Evolutionary conservation across 2,329 filamentous ascomycete species (phyloP).

Genomic region (Botryotinia globosa): DNA sequence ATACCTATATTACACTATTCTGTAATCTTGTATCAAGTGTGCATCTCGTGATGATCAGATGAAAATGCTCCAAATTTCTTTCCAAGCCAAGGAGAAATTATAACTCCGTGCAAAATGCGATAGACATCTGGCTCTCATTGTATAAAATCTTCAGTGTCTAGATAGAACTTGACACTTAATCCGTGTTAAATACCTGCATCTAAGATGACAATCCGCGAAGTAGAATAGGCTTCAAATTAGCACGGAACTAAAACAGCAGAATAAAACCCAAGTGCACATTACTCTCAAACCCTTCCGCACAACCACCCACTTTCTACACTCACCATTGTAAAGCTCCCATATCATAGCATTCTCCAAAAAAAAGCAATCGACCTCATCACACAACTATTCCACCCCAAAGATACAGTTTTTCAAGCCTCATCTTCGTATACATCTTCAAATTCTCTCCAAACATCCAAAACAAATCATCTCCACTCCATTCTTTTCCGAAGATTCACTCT

Average conservation of each 20-base stretch:
- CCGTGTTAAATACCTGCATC: background rate
- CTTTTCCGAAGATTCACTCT: background rate
- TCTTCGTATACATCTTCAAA: too few relatives aligned
- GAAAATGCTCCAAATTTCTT: background rate
- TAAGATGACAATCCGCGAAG: background rate
- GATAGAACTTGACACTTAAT: background rate
- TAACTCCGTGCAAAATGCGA: background rate
- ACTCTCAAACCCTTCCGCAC: background rate
- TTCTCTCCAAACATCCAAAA: too few relatives aligned
- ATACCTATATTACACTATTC: background rate
- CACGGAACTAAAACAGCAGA: background rate
- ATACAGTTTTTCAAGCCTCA: too few relatives aligned
- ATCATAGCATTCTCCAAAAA: background rate
- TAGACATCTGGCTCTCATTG: background rate
- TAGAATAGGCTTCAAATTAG: background rate
- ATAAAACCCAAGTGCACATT: background rate
- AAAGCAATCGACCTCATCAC: background rate
- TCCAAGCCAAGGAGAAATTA: background rate
- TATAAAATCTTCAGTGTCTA: background rate
- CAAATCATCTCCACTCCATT: background rate
- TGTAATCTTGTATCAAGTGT: background rate
- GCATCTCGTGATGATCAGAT: background rate
- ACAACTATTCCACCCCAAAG: background rate
- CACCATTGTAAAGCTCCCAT: background rate
- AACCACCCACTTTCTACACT: background rate